These are phyloP conservation scores for Paramecium tetraurelia DNA, from an alignment of 73 alveolate genomes.

Conservation along the genomic window DNA sequence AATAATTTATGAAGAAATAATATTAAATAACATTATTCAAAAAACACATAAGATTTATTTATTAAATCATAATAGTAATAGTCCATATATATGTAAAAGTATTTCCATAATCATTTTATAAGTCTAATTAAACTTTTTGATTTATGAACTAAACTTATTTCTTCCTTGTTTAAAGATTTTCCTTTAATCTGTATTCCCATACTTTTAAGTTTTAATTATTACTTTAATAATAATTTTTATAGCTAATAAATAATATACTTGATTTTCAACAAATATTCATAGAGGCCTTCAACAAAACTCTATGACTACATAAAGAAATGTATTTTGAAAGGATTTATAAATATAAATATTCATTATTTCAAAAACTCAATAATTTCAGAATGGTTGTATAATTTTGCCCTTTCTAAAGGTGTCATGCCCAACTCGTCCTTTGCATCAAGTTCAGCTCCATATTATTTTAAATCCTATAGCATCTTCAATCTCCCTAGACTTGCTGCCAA, in stretches of 20 bases:
- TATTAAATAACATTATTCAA: background rate
- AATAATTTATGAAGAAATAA: constrained; percentile 20
- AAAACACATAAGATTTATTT: background rate
- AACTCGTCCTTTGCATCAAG: background rate
- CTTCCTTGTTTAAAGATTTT: too few relatives aligned
- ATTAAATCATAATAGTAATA: background rate
- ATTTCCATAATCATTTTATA: too few relatives aligned
- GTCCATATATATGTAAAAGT: too few relatives aligned
- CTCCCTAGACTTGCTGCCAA: constrained; percentile 41
- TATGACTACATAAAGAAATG: background rate
- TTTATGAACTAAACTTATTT: too few relatives aligned
- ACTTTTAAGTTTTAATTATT: too few relatives aligned
- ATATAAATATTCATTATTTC: background rate
- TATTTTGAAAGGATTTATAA: background rate
- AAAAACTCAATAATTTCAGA: background rate
- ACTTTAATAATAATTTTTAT: too few relatives aligned
- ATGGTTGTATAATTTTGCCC: background rate
- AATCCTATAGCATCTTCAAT: background rate
- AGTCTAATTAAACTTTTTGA: too few relatives aligned
- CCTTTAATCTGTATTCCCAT: too few relatives aligned
- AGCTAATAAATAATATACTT: too few relatives aligned
- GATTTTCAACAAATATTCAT: too few relatives aligned
- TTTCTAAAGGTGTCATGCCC: constrained; percentile 7
- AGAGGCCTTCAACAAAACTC: background rate
- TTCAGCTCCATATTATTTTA: background rate